Evolutionary conservation across 176 grass and related monocot species (phyloP), one percentile per base, ranked within the genome.

Genomic region (Areca catechu): DNA sequence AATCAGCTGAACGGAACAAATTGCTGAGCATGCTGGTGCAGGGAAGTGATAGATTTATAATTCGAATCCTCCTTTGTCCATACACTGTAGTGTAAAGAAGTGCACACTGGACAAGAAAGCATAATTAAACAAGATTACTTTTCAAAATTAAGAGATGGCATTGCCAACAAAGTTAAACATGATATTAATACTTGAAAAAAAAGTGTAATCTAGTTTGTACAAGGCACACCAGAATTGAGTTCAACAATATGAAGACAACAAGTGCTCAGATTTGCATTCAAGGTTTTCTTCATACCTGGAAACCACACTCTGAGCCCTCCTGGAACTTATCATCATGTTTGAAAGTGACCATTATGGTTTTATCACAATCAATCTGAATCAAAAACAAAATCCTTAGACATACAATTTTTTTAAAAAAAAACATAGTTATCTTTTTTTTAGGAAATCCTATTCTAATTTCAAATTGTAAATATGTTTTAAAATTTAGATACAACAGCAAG

Each of bases 271-370:
- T 43, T 29, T 43, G 34, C 10, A 12, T 43, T 7, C 10, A 43
- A 43, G 34, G 1, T 3, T 43, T 43, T 43, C 57, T 30, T 64
- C 30, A 63, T 82, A 95, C 89, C 89, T 95, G 89, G 54, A 95
- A 95, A 50, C 71, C 81, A 60, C 89, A 95, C 85, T 95, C 89
- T 27, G 61, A 60, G 54, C 79, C 76, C 77, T 95, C 89, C 64
- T 82, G 78, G 69, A 95, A 89, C 48, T 89, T 95, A 65, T 95
- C 89, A 63, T 95, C 89, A 74, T 95, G 85, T 65, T 95, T 95
- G 71, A 95, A 95, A 22, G 75, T 95, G 17, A 89, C 89, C 89
- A 95, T 95, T 76, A 89, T 54, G 51, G 89, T 95, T 79, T 95
- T 95, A 52, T 89, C 81, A 1, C 85, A 85, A 57, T 95, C 89